Evolutionary conservation across 495 filamentous ascomycete species (phyloP), one percentile per base, ranked within the genome.

Genomic region (Penicillium pancosmium): DNA sequence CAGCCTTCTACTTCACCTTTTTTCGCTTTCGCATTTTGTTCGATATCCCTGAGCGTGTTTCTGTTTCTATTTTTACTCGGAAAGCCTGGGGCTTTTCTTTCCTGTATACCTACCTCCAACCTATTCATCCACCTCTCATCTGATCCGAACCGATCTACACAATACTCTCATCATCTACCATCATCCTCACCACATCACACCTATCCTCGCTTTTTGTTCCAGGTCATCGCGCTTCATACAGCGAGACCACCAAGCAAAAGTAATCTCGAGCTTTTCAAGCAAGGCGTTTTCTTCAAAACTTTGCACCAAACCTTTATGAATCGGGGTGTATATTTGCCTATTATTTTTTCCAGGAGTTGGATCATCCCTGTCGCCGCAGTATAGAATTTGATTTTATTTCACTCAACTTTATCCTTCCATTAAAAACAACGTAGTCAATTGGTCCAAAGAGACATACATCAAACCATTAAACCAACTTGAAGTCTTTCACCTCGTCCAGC

Each of bases 41-140:
- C 61, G 65, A 69, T 70, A 70, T 70, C 65, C 68, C 62, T 70
- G 60, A 70, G 68, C 65, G 65, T 68, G 62, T 59, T 66, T 59
- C 47, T 57, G 27, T 53, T 59, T 43, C 56, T 51, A 35, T 36
- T 56, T 56, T 46, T 16, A 38, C 49, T 9, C 31, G 25, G 15
- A 57, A 68, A 66, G 68, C 68, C 68, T 68, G 65, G 65, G 58
- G 68, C 68, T 64, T 68, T 59, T 56, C 36, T 27, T 59, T 54
- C 31, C 21, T 46, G 55, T 40, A 18, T 38, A 43, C 54, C 46
- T 50, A 31, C 6, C 27, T 31, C 27, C 19, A 48, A 19, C 43
- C 21, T 43, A 16, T 44, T 19, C 27, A 31, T 31, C 27, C 27
- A 44, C 7, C 41, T n/a, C n/a, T 38, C 36, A 38, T n/a, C 36